Evolutionary conservation across 495 filamentous ascomycete species (phyloP), one percentile per base, ranked within the genome.

Genomic region (Copromyces sp.): DNA sequence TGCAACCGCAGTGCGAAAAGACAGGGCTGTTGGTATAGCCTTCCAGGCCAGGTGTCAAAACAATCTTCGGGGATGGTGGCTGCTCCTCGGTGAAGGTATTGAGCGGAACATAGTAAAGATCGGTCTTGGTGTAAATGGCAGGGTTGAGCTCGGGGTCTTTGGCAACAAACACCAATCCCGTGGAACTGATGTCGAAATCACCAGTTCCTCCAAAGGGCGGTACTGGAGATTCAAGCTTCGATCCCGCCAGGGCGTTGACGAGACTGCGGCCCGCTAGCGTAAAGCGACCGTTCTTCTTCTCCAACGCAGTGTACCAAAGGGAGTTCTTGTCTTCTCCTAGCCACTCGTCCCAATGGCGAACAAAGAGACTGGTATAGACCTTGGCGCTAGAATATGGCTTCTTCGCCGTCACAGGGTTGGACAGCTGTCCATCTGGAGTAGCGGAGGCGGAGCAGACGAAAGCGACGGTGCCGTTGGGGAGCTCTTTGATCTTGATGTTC

Each of bases 91-190:
- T 83, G 74, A 89, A 89, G 16, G 82, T 84, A 78, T 84, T 81
- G 12, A 95, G 85, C 2, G 91, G 87, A 8, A 93, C 86, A 74
- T 90, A 90, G 79, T 93, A 94, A 37, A 93, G 82, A 71, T 92
- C 89, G 42, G 90, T 90, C 74, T 94, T 92, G 4, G 95, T 98
- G 81, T 95, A 90, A 14, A 89, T 86, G 0, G 95, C 94, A 5
- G 90, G 89, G 74, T 93, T 89, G 4, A 95, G 77, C 8, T 86
- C 85, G 0, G 94, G 94, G 76, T 96, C 94, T 75, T 93, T 96
- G 0, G 94, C 89, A 39, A 96, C 89, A 79, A 97, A 97, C 2
- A 92, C 89, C 72, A 98, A 84, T 3, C 88, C 88, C 70, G 77
- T 81, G 47, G 82, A 79, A 65, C 83, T 81, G 72, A 89, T 86